Base-by-base conservation (phyloP, 768 basidiomycete species). In the Hortiboletus campestris region DNA sequence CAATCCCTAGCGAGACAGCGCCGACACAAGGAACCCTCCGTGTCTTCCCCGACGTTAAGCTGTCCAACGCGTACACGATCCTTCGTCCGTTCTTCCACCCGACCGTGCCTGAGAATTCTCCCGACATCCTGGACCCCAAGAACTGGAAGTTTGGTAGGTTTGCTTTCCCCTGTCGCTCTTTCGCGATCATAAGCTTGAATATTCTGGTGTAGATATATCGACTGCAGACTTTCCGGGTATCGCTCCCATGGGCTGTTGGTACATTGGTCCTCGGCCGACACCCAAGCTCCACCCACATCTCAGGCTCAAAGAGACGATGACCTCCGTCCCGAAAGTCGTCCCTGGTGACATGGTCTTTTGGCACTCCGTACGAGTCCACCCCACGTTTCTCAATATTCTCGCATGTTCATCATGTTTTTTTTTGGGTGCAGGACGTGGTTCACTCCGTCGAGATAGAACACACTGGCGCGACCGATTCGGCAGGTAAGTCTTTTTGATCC, bases 281-380 rank as follows among this genome's bases (percentile, higher is more conserved):
- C 76, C 82, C 17, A 68, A 59, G 16, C 75, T 79, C 1, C 88
- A 91, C 64, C 89, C 89, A 7, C 85, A 91, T 67, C 73, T 91
- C 51, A 74, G 75, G 55, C 76, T 90, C 2, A 77, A 79, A 0
- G 71, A 80, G 45, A 84, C 83, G 2, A 89, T 91, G 86, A 81
- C 82, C 28, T 83, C 84, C 2, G 75, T 88, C 10, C 89, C 89
- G 2, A 80, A 77, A 57, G 89, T 91, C 6, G 74, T 77, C 49
- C 88, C 89, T 0, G 90, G 90, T 2, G 89, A 91, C 64, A 83
- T 85, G 62, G 86, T 89, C 4, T 89, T 86, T 70, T 90, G 89
- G 86, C 86, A 88, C 60, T 85, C 84, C 54, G 82, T 79, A 50
- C 41, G 74, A 57, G 2, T 31, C 3, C 0, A n/a, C 59, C 5